phyloP scores from a whole-genome alignment of 768 basidiomycete species.

The Leccinum obscurum region DNA sequence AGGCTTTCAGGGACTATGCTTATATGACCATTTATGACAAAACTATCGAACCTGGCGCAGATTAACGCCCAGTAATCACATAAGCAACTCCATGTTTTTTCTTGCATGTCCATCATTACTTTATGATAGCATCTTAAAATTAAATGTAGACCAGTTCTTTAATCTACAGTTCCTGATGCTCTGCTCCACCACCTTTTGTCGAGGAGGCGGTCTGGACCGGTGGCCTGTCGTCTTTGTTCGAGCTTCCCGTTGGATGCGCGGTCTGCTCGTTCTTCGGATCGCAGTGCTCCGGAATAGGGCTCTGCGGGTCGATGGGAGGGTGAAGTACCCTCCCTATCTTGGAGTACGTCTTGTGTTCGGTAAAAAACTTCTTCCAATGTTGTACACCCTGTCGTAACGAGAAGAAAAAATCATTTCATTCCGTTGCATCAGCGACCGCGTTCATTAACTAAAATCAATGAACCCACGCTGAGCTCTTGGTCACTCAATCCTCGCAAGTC shows the following conservation, averaged over 20 bases:
- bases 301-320: constrained; percentile 71
- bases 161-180: constrained; percentile 34
- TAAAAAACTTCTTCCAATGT: constrained; percentile 92
- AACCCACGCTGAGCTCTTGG: constrained; percentile 65
- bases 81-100: constrained; percentile 22
- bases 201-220: constrained; percentile 20
- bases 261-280: constrained; percentile 55
- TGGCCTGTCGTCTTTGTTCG: constrained; percentile 31
- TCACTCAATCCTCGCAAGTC: constrained; percentile 82
- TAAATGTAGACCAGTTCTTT: constrained; percentile 13
- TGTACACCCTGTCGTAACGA: constrained; percentile 55
- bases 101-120: constrained; percentile 23
- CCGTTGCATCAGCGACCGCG: background rate
- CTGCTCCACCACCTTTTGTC: constrained; percentile 8
- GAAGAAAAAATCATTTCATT: background rate
- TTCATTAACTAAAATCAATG: background rate
- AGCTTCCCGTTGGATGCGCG: constrained; percentile 29
- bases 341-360: constrained; percentile 73
- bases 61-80: constrained; percentile 11
- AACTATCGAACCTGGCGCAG: constrained; percentile 13
- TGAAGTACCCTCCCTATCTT: constrained; percentile 79
- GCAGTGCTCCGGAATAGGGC: constrained; percentile 75
- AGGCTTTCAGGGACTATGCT: constrained; percentile 18
- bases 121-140: constrained; percentile 19
- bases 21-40: constrained; percentile 31